Evolutionary conservation across 2,329 filamentous ascomycete genomes (phyloP).

Genomic region (Fusarium sp.): DNA sequence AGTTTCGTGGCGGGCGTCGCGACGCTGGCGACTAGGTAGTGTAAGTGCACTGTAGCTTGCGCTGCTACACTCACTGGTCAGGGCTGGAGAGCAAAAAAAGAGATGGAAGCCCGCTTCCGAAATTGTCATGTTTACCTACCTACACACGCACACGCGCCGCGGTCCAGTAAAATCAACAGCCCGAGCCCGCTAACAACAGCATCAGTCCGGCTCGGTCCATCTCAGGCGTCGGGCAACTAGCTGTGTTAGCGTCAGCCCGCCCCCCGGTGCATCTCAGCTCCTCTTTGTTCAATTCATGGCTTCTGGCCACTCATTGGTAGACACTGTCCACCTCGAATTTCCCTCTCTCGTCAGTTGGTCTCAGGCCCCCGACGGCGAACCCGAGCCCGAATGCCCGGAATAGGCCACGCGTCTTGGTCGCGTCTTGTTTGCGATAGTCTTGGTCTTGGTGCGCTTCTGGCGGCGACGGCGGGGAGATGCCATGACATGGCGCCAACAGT

Average conservation of each 20-base stretch:
- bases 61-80: too few relatives aligned
- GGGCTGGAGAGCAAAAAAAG: too few relatives aligned
- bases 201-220: too few relatives aligned
- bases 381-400: neutral
- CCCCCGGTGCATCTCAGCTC: neutral
- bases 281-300: slow-evolving; percentile 6
- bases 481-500: too few relatives aligned
- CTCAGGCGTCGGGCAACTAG: too few relatives aligned
- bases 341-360: neutral
- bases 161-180: slow-evolving; percentile 9
- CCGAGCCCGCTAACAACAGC: slow-evolving; percentile 1
- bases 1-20: slow-evolving; percentile 34
- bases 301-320: slow-evolving; percentile 31
- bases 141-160: neutral
- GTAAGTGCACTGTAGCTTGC: too few relatives aligned
- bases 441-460: too few relatives aligned
- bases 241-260: too few relatives aligned
- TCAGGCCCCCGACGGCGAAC: slow-evolving; percentile 16
- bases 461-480: too few relatives aligned
- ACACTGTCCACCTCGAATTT: slow-evolving; percentile 4
- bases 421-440: neutral
- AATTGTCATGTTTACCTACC: slow-evolving; percentile 41
- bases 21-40: slow-evolving; percentile 11
- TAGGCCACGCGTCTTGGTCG: slow-evolving; percentile 18
- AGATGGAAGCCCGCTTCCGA: neutral